Evolutionary conservation across 768 basidiomycete species (phyloP).

Genomic region (Tulasnella sp.): DNA sequence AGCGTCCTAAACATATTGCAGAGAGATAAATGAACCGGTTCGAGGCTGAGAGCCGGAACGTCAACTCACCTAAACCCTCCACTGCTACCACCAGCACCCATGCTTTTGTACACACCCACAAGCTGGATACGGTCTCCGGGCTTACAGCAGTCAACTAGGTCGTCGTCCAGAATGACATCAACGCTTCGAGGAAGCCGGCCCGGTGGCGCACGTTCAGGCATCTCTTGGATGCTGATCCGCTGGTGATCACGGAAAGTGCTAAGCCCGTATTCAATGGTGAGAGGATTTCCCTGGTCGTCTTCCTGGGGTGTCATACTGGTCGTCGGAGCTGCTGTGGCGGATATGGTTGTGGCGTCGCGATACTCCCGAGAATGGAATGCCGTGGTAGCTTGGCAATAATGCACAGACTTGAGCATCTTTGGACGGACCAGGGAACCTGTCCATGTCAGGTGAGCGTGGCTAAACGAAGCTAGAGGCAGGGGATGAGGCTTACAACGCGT

Average conservation of each 20-base stretch:
- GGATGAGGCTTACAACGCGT: conserved; percentile 67
- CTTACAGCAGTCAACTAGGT: conserved; percentile 96
- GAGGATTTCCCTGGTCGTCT: conserved; percentile 83
- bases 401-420: conserved; percentile 96
- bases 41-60: conserved; percentile 21
- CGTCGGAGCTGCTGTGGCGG: conserved; percentile 82
- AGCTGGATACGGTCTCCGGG: conserved; percentile 97
- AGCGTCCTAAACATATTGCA: conserved; percentile 65
- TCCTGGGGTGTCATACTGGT: conserved; percentile 86
- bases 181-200: conserved; percentile 96
- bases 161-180: conserved; percentile 94
- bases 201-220: conserved; percentile 98
- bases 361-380: conserved; percentile 87
- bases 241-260: conserved; percentile 96
- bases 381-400: conserved; percentile 88
- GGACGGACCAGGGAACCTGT: conserved; percentile 86
- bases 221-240: conserved; percentile 97
- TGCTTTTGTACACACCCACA: conserved; percentile 91
- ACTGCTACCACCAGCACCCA: conserved; percentile 80
- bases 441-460: background rate
- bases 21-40: conserved; percentile 33
- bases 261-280: conserved; percentile 91
- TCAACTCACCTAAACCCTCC: conserved; percentile 88
- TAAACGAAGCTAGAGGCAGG: conserved; percentile 5
- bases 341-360: conserved; percentile 88